Conservation (phyloP, 768 basidiomycete genomes). For the Tulasnella sp. region DNA sequence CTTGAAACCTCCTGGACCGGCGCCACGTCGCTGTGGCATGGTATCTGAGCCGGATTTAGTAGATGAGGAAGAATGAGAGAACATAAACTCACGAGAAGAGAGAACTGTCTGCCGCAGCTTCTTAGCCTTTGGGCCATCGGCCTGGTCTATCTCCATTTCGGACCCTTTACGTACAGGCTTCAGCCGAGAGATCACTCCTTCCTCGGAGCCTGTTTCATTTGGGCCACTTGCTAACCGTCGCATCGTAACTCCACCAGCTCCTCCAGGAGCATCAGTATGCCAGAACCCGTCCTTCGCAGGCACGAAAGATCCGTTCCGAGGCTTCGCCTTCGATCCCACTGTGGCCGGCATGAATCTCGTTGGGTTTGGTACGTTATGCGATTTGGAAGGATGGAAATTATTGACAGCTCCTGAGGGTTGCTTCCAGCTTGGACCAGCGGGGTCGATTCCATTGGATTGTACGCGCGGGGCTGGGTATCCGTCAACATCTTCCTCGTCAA, state of each 20-base stretch:
- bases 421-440: neutral
- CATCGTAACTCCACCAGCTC: neutral
- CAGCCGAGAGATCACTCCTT: neutral
- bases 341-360: neutral
- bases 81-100: neutral
- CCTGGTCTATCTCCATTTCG: neutral
- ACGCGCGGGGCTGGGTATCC: neutral
- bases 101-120: neutral
- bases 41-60: neutral
- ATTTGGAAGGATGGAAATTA: neutral
- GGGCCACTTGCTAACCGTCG: neutral
- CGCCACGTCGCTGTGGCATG: neutral
- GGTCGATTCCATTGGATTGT: neutral
- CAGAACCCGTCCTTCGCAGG: neutral
- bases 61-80: neutral
- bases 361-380: neutral
- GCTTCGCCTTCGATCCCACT: neutral
- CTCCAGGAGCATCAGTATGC: neutral
- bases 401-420: neutral
- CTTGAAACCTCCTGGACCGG: conserved; percentile 38
- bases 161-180: neutral
- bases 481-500: conserved; percentile 19
- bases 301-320: neutral
- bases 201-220: neutral
- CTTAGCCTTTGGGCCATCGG: neutral